Conservation (phyloP, 176 grass and related monocot genomes). For the Oryza punctata region DNA sequence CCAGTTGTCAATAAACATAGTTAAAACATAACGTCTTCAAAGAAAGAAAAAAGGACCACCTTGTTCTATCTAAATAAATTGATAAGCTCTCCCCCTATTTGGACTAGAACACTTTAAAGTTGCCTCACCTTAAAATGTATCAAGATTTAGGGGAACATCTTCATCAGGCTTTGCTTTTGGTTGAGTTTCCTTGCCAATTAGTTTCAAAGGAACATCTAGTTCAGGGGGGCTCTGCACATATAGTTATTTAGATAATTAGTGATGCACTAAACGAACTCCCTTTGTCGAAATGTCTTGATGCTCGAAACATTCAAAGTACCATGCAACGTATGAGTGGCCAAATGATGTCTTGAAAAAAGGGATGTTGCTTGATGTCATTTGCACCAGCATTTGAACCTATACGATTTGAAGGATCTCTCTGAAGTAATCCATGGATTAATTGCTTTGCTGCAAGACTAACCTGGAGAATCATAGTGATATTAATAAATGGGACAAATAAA, state of each 20-base stretch:
- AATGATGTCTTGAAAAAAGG: constrained; percentile 77
- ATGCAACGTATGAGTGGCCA: constrained; percentile 98
- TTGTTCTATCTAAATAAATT: neutral
- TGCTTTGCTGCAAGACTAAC: constrained; percentile 82
- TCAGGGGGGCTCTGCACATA: constrained; percentile 71
- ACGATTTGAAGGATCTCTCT: constrained; percentile 82
- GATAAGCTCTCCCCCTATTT: neutral
- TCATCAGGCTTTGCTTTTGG: constrained; percentile 51
- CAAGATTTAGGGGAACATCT: constrained; percentile 42
- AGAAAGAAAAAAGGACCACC: neutral
- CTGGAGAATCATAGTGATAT: constrained; percentile 42
- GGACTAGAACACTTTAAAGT: neutral
- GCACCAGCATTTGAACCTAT: constrained; percentile 77
- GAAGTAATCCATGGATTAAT: constrained; percentile 84
- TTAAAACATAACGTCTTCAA: neutral
- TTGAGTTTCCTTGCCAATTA: constrained; percentile 62
- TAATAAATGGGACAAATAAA: constrained; percentile 15
- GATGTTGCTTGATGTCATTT: constrained; percentile 94
- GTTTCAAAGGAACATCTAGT: constrained; percentile 73
- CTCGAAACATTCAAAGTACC: constrained; percentile 59
- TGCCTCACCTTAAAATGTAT: constrained; percentile 64
- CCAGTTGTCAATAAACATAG: neutral
- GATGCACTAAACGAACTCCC: constrained; percentile 1
- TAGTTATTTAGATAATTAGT: constrained; percentile 31
- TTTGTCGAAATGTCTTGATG: neutral